Conservation (phyloP, 768 basidiomycete species). For the Cystofilobasidium capitatum region DNA sequence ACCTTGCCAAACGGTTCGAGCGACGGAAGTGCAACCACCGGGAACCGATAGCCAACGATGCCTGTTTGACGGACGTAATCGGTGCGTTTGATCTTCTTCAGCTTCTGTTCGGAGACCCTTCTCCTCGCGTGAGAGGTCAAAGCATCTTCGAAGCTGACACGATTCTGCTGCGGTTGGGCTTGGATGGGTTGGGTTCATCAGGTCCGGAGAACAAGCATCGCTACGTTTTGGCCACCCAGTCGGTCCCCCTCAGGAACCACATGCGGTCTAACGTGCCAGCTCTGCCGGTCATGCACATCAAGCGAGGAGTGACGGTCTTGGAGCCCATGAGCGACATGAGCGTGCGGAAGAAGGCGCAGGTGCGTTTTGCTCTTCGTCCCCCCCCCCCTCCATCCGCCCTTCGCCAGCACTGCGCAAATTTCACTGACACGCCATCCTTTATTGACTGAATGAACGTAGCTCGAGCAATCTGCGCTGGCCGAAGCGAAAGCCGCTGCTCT, state of each 20-base stretch:
- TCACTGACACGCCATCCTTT: background rate
- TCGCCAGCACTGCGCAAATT: background rate
- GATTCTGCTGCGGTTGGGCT: background rate
- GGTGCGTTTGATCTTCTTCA: slow-evolving; percentile 47
- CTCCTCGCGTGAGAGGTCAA: slow-evolving; percentile 49
- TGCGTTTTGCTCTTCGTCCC: slow-evolving; percentile 36
- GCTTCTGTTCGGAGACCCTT: background rate
- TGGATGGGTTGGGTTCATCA: too few species aligned
- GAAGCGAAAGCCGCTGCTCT: slow-evolving; percentile 15
- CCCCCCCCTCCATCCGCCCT: background rate
- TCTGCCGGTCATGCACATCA: slow-evolving; percentile 80
- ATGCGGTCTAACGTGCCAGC: slow-evolving; percentile 63
- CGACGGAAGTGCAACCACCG: slow-evolving; percentile 89
- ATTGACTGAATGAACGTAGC: background rate
- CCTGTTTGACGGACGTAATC: slow-evolving; percentile 70
- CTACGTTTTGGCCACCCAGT: slow-evolving; percentile 81
- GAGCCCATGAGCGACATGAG: slow-evolving; percentile 81
- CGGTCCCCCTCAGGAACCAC: slow-evolving; percentile 55
- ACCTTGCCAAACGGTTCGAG: slow-evolving; percentile 88
- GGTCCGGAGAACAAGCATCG: slow-evolving; percentile 69
- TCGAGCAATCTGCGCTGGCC: slow-evolving; percentile 6
- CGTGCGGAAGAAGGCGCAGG: slow-evolving; percentile 55
- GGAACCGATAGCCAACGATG: slow-evolving; percentile 71
- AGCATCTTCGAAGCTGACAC: too few species aligned
- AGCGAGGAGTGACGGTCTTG: slow-evolving; percentile 74